Base-by-base conservation (phyloP, 345 rosid genomes). In the Salix brachista region DNA sequence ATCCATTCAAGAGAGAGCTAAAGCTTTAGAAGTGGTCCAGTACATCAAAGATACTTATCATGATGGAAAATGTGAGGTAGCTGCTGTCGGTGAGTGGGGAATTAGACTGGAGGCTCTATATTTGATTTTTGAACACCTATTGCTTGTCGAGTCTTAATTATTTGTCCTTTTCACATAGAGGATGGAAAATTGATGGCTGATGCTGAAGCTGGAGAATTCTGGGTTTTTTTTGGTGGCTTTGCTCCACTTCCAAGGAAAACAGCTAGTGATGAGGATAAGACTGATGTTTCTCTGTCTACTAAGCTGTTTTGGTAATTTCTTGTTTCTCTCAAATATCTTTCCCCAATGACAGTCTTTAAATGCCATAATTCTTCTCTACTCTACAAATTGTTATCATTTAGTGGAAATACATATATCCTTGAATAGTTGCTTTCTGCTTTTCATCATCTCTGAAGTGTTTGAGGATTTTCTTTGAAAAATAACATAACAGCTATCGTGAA, bases 131-230 rank as follows among this genome's bases (percentile, higher is more conserved):
- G 76, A 72, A 28, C 50, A 37, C 30, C 68, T 75, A 25, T 23
- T 65, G 18, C 61, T 16, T 39, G 69, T 48, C 72, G 52, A 77
- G 25, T 73, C 52, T 41, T 81, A 54, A 66, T 60, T 81, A 61
- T 9, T 78, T 79, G 30, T 79, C 25, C 60, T 46, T 66, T 78
- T 78, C 41, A 61, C 79, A 76, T 75, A 94, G 98, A 94, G 92
- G 99, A 94, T 84, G 99, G 97, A 75, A 94, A 85, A 82, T 83
- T 96, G 87, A 96, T 96, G 99, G 97, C 98, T 79, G 99, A 94
- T 92, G 91, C 94, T 77, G 99, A 94, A 80, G 86, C 93, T 84
- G 98, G 99, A 76, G 99, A 96, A 71, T 96, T 96, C 86, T 96
- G 98, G 99, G 93, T 85, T 46, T 80, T 92, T 60, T 96, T 96